These are phyloP conservation scores for Colletotrichum neosansevieriae DNA, from an alignment of 2,329 filamentous ascomycete genomes.

Conservation along the genomic window DNA sequence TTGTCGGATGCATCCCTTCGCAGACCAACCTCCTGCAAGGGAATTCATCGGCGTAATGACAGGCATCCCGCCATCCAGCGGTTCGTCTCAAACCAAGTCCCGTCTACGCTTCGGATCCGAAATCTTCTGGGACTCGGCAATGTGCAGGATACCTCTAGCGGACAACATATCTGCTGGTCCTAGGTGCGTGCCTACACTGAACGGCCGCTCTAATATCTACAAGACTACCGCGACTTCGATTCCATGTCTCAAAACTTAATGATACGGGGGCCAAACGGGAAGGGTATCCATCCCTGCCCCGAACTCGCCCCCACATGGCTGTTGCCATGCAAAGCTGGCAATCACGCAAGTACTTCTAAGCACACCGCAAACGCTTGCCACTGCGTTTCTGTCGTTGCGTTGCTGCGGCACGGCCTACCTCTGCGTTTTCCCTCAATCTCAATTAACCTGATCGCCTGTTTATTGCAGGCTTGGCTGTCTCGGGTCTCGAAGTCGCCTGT, in stretches of 20 bases:
- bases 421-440: conserved; percentile 14
- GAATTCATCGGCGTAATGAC: background rate
- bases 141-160: background rate
- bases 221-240: too few relatives aligned
- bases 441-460: conserved; percentile 29
- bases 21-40: conserved; percentile 13
- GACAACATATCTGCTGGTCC: too few relatives aligned
- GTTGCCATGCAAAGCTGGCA: conserved; percentile 14
- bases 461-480: conserved; percentile 35
- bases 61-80: background rate
- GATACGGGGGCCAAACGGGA: conserved; percentile 3
- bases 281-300: conserved; percentile 8
- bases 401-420: conserved; percentile 22
- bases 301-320: conserved; percentile 10
- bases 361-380: conserved; percentile 4
- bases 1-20: conserved; percentile 3
- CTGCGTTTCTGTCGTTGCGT: background rate
- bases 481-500: conserved; percentile 18
- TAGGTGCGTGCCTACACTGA: too few relatives aligned
- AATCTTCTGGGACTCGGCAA: conserved; percentile 13
- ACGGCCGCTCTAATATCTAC: too few relatives aligned
- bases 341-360: conserved; percentile 8
- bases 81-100: conserved; percentile 1
- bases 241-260: background rate
- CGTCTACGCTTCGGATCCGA: background rate